Evolutionary conservation across 805 yeast genomes (phyloP).

Genomic region (Saccharomycopsis sp.): DNA sequence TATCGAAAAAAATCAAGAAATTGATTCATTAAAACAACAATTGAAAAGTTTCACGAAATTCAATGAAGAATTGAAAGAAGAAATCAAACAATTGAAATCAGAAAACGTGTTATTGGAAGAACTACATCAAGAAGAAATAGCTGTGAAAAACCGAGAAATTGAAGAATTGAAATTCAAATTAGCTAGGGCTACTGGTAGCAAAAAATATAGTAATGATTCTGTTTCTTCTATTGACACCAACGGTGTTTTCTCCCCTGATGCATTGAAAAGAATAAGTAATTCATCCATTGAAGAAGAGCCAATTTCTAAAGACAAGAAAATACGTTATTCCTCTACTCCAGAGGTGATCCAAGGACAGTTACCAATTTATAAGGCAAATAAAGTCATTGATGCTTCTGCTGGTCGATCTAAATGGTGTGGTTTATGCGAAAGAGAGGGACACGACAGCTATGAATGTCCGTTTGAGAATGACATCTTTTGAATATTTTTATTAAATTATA

Average conservation of each 20-base stretch:
- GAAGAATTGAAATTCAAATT: conserved; percentile 4
- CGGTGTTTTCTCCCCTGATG: conserved; percentile 11
- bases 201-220: neutral
- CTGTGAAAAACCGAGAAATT: conserved; percentile 5
- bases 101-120: conserved; percentile 12
- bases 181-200: neutral
- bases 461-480: conserved; percentile 61
- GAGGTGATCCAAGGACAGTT: conserved; percentile 31
- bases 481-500: too few relatives aligned
- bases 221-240: conserved; percentile 10
- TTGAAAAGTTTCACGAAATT: neutral
- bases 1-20: conserved; percentile 8
- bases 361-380: conserved; percentile 45
- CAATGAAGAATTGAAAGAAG: conserved; percentile 1
- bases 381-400: conserved; percentile 53
- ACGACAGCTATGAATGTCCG: conserved; percentile 82
- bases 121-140: conserved; percentile 11
- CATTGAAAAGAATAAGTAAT: conserved; percentile 7
- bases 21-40: conserved; percentile 3
- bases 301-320: neutral
- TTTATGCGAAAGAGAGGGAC: conserved; percentile 86
- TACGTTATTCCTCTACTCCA: conserved; percentile 17
- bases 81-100: conserved; percentile 7
- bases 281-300: conserved; percentile 6
- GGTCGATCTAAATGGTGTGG: conserved; percentile 89